Evolutionary conservation across 768 basidiomycete genomes (phyloP).

Genomic region (Boletus patriciae): DNA sequence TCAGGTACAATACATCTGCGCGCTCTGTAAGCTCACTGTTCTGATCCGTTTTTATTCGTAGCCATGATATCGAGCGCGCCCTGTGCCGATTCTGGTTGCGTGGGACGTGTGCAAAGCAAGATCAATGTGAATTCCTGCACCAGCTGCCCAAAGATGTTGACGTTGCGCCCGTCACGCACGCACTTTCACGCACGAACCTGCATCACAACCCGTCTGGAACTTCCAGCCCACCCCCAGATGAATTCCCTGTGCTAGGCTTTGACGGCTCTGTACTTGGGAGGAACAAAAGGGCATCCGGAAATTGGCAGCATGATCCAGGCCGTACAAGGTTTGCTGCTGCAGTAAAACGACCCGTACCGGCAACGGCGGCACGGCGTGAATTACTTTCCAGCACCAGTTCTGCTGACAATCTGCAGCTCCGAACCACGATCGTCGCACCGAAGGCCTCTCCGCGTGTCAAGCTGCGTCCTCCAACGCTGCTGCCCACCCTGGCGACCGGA

Average conservation of each 20-base stretch:
- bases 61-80: conserved; percentile 93
- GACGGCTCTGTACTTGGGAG: conserved; percentile 40
- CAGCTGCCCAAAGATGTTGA: conserved; percentile 87
- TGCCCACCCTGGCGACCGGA: conserved; percentile 90
- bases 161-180: conserved; percentile 63
- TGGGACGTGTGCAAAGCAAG: conserved; percentile 95
- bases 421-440: conserved; percentile 71
- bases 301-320: conserved; percentile 69
- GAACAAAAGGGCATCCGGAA: conserved; percentile 44
- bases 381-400: conserved; percentile 50
- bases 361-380: conserved; percentile 53
- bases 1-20: conserved; percentile 65
- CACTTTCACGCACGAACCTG: conserved; percentile 66
- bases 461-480: conserved; percentile 74
- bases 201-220: conserved; percentile 42
- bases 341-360: conserved; percentile 63
- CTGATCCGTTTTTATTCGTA: conserved; percentile 35
- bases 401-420: conserved; percentile 62
- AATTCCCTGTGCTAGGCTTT: conserved; percentile 70
- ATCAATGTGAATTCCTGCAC: conserved; percentile 94
- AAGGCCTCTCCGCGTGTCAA: conserved; percentile 83
- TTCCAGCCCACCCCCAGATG: conserved; percentile 42
- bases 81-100: conserved; percentile 97
- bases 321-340: conserved; percentile 89
- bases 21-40: neutral